A percentile compares a stretch with the other conserved stretches of the same genome.
phyloP scores from a whole-genome alignment of 108 stramenopile genomes.

The Cyclotella sp. region DNA sequence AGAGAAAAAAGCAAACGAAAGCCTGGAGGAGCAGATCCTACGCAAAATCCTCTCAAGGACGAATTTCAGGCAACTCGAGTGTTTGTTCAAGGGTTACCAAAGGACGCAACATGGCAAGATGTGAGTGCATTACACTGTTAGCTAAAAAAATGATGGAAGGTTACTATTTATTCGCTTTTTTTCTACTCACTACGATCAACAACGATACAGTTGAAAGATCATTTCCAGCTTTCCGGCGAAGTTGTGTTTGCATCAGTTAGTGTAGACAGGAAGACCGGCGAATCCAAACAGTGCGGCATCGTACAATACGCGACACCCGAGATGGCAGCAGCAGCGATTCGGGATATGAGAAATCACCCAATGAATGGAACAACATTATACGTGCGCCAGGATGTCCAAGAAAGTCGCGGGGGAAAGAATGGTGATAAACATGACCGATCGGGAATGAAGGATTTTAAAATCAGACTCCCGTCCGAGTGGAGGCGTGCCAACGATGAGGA shows the following conservation, averaged over 20 bases:
- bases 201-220: conserved; percentile 65
- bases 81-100: conserved; percentile 80
- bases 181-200: not conserved
- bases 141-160: too few species aligned
- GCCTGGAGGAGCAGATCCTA: not conserved
- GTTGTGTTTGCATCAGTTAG: conserved; percentile 87
- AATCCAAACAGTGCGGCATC: conserved; percentile 79
- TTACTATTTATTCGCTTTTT: not conserved
- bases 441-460: not conserved
- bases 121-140: conserved; percentile 34
- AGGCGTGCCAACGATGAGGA: conserved; percentile 76
- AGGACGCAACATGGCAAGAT: conserved; percentile 76
- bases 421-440: conserved; percentile 9
- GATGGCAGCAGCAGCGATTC: conserved; percentile 72
- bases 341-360: conserved; percentile 80
- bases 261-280: conserved; percentile 64
- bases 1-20: not conserved
- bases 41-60: conserved; percentile 23
- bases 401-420: conserved; percentile 32
- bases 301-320: conserved; percentile 83
- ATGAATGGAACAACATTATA: conserved; percentile 68
- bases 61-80: conserved; percentile 81
- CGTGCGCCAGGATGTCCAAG: conserved; percentile 86
- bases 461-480: conserved; percentile 64
- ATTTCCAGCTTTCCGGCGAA: conserved; percentile 73